These are phyloP conservation scores for Alternaria rosae DNA, from an alignment of 2,329 filamentous ascomycete genomes.

Conservation along the genomic window DNA sequence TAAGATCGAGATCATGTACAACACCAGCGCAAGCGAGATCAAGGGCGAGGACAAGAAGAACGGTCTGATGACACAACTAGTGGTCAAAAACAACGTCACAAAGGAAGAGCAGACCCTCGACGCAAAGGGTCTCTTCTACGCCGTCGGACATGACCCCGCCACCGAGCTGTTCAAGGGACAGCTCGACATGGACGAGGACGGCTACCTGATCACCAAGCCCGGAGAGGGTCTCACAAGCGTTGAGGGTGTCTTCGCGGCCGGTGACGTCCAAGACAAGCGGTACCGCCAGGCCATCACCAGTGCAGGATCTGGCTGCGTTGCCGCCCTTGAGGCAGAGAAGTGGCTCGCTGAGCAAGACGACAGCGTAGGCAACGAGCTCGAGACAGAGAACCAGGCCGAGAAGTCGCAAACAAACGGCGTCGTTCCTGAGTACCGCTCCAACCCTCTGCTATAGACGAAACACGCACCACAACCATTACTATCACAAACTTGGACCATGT, in stretches of 20 bases:
- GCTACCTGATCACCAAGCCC: conserved; percentile 87
- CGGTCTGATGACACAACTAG: conserved; percentile 86
- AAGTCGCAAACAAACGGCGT: conserved; percentile 61
- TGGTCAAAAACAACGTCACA: conserved; percentile 79
- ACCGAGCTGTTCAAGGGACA: conserved; percentile 90
- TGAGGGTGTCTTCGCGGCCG: conserved; percentile 92
- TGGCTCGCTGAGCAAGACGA: conserved; percentile 81
- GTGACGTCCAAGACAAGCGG: conserved; percentile 97
- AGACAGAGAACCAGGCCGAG: conserved; percentile 59
- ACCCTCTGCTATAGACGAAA: conserved; percentile 64
- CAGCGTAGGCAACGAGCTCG: conserved; percentile 55
- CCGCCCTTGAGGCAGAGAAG: conserved; percentile 94
- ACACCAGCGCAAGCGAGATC: conserved; percentile 81
- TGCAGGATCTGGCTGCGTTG: conserved; percentile 93
- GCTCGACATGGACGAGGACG: conserved; percentile 85
- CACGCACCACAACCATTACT: not conserved
- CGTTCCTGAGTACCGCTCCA: conserved; percentile 68
- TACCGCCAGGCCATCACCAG: conserved; percentile 98
- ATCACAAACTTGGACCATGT: not conserved
- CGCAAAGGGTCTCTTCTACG: conserved; percentile 95
- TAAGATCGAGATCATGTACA: conserved; percentile 90
- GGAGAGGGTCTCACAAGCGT: conserved; percentile 89
- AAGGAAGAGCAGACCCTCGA: conserved; percentile 83
- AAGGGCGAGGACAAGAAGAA: conserved; percentile 77
- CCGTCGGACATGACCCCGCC: conserved; percentile 94